A percentile compares a stretch with the other conserved stretches of the same genome.
Conservation (phyloP, 2,329 filamentous ascomycete genomes). For the Pseudogymnoascus verrucosus region DNA sequence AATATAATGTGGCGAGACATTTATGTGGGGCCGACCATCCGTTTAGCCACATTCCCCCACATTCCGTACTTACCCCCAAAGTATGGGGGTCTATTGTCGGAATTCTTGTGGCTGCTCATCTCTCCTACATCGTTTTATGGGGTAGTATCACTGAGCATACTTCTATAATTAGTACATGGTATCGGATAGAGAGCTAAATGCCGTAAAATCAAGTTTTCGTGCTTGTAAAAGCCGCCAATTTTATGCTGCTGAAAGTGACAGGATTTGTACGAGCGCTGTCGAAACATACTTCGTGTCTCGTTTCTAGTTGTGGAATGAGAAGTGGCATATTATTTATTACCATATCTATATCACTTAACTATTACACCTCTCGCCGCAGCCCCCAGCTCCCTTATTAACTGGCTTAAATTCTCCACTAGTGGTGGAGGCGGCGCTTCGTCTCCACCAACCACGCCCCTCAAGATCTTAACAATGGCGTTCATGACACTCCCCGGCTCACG, state of each 20-base stretch:
- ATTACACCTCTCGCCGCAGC: conserved; percentile 35
- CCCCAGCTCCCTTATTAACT: conserved; percentile 54
- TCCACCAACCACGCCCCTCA: conserved; percentile 44
- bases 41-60: neutral
- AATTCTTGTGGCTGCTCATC: too few relatives aligned
- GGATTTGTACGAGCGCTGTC: neutral
- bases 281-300: neutral
- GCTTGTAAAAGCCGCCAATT: neutral
- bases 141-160: neutral
- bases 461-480: conserved; percentile 47
- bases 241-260: neutral
- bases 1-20: neutral
- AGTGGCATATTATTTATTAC: neutral
- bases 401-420: conserved; percentile 59
- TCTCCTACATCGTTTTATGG: neutral
- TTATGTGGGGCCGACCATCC: neutral
- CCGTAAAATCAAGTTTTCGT: neutral
- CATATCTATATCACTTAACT: neutral
- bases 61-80: neutral
- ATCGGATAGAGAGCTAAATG: neutral
- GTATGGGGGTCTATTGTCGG: too few relatives aligned
- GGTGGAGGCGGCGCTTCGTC: conserved; percentile 39
- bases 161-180: neutral
- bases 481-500: conserved; percentile 52
- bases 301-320: neutral